These are phyloP conservation scores for Epichloe sibirici DNA, from an alignment of 2,329 filamentous ascomycete species.

Conservation along the genomic window DNA sequence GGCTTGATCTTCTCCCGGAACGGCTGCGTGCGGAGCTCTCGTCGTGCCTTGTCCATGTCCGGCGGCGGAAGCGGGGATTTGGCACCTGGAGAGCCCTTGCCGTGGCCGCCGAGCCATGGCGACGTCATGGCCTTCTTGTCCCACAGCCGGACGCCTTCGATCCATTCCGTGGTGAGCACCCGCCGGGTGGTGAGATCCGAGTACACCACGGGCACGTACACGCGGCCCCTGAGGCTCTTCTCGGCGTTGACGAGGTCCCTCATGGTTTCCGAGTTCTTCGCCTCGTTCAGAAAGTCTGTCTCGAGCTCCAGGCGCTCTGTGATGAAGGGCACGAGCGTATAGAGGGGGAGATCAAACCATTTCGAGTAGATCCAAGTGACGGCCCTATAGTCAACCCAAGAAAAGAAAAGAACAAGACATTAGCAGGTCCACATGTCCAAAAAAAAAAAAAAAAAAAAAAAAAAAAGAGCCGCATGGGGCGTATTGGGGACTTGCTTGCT, in stretches of 20 bases:
- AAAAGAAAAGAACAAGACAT: background rate
- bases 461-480: background rate
- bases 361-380: conserved; percentile 72
- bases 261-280: conserved; percentile 79
- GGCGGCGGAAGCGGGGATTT: conserved; percentile 47
- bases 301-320: conserved; percentile 84
- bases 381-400: conserved; percentile 36
- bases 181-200: conserved; percentile 69
- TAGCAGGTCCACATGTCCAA: background rate
- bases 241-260: conserved; percentile 62
- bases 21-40: conserved; percentile 37
- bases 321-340: conserved; percentile 83
- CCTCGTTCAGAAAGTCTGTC: conserved; percentile 90
- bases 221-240: conserved; percentile 60
- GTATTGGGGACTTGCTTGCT: background rate
- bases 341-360: conserved; percentile 88
- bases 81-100: conserved; percentile 66
- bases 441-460: background rate
- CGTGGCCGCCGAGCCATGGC: conserved; percentile 67
- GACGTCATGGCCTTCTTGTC: conserved; percentile 72
- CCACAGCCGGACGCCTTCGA: conserved; percentile 87
- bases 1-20: conserved; percentile 59
- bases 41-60: conserved; percentile 32
- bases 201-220: conserved; percentile 82
- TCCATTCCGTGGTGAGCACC: conserved; percentile 93